Conservation (phyloP, 2,329 filamentous ascomycete genomes). For the Gyromitra esculenta region DNA sequence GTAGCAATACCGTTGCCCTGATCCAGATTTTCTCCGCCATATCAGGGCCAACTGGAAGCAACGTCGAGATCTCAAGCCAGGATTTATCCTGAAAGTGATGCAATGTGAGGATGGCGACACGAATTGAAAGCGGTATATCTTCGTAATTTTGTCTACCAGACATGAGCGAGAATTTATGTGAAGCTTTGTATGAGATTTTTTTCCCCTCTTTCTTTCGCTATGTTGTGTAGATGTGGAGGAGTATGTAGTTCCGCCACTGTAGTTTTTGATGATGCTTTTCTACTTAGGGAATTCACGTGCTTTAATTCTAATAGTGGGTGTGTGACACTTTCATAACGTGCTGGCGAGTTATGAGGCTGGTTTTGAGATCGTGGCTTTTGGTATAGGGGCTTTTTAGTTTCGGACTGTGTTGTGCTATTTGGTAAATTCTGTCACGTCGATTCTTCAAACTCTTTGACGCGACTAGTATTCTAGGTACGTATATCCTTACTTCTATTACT, state of each 20-base stretch:
- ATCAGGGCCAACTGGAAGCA: not conserved
- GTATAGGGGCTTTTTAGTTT: not conserved
- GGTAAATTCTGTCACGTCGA: not conserved
- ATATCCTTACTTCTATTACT: not conserved
- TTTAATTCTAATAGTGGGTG: not conserved
- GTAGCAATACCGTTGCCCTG: not conserved
- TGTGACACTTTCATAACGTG: not conserved
- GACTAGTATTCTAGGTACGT: not conserved
- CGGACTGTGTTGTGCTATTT: not conserved
- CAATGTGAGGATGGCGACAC: not conserved
- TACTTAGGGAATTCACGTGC: not conserved
- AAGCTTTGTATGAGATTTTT: not conserved
- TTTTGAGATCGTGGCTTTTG: not conserved
- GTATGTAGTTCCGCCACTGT: not conserved
- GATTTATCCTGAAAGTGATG: constrained; percentile 7
- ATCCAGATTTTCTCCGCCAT: not conserved
- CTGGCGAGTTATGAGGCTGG: not conserved
- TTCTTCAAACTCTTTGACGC: not conserved
- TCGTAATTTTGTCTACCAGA: not conserved
- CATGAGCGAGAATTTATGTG: not conserved
- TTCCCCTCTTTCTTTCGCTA: not conserved
- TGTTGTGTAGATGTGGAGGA: not conserved
- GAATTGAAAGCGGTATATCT: not conserved
- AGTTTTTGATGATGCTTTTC: not conserved
- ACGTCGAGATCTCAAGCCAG: not conserved